phyloP scores from a whole-genome alignment of 2,329 filamentous ascomycete genomes.

The Paecilomyces sp. region DNA sequence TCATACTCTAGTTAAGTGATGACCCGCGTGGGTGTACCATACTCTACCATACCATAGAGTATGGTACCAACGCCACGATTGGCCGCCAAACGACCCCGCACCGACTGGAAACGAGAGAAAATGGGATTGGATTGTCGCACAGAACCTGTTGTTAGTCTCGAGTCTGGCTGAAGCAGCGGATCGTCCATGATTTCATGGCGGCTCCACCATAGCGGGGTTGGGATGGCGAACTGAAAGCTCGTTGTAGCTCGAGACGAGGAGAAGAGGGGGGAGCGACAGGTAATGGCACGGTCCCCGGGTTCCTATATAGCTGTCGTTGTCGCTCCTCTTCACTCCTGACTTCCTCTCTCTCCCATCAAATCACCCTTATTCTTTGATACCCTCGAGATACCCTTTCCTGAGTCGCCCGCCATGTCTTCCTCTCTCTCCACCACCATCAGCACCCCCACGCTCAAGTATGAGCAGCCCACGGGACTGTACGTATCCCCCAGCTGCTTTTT shows the following conservation, averaged over 20 bases:
- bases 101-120: background rate
- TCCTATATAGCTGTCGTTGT: background rate
- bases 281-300: background rate
- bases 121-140: background rate
- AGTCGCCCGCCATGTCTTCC: slow-evolving; percentile 18
- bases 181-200: background rate
- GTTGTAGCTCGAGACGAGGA: background rate
- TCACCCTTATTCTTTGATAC: background rate
- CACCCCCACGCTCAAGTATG: slow-evolving; percentile 33
- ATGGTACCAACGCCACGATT: background rate
- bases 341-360: background rate
- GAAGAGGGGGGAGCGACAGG: background rate
- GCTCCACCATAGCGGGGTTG: background rate
- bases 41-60: too few relatives aligned
- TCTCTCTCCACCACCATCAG: slow-evolving; percentile 31
- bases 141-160: background rate
- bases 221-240: background rate
- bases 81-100: background rate
- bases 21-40: background rate
- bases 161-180: background rate
- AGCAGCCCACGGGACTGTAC: slow-evolving; percentile 35
- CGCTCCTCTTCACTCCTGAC: background rate
- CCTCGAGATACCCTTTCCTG: slow-evolving; percentile 5
- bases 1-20: background rate
- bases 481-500: slow-evolving; percentile 2